Evolutionary conservation across 768 basidiomycete genomes (phyloP), one percentile per base, ranked within the genome.

Genomic region (Lentinula sp.): DNA sequence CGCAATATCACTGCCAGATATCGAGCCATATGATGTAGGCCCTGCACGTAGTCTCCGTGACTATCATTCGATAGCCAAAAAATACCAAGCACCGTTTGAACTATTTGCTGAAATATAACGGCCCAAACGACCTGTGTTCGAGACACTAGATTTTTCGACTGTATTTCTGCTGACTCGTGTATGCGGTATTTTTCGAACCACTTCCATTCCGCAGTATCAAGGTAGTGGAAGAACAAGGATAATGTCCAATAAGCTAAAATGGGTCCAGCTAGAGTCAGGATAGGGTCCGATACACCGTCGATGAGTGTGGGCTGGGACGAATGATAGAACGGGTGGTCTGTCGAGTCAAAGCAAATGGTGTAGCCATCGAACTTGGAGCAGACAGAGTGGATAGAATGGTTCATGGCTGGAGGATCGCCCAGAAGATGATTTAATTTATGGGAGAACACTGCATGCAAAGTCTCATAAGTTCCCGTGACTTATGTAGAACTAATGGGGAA

Each of bases 161-260:
- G 78, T 62, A 94, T 85, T 69, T 98, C 95, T 13, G 76, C 78
- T 0, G 91, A 90, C 55, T 93, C 91, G 72, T 99, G 96, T 50
- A 98, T 89, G 48, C 93, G 83, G 71, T 92, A 87, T 61, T 82
- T 85, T 64, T 95, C 86, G 37, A 97, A 80, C 81, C 86, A 88
- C 68, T 84, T 76, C 84, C 87, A 90, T 32, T 76, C 79, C 2
- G 85, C 87, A n/a, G 77, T 74, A 75, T 99, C 97, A 67, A 99
- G 79, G 48, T 73, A 69, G 71, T 94, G 87, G 77, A 97, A 98
- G 71, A 91, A 72, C 54, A 88, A 75, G 3, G 93, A 93, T 45
- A 87, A 72, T 2, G 74, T 64, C 96, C 97, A 99, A 77, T 98
- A 98, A 4, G 85, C 85, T 59, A 90, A 61, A 57, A 98, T 68